A percentile compares a stretch with the other conserved stretches of the same genome.
phyloP scores from a whole-genome alignment of 768 basidiomycete genomes.

The Leccinellum rugosiceps region DNA sequence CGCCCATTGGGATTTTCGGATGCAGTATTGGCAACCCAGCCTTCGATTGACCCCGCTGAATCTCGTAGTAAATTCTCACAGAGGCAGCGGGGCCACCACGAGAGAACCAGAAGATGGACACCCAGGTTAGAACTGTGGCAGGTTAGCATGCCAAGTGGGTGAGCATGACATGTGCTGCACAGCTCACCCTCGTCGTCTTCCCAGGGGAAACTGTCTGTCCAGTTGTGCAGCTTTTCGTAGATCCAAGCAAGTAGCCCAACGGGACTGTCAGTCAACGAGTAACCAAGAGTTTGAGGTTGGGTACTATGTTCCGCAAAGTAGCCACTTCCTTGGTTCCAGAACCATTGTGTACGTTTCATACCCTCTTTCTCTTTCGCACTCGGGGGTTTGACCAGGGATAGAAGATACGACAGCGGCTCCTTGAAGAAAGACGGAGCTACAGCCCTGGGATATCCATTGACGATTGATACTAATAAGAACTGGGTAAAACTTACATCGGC shows the following conservation, averaged over 20 bases:
- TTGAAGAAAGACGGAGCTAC: slow-evolving; percentile 18
- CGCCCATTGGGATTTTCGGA: slow-evolving; percentile 42
- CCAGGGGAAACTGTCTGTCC: slow-evolving; percentile 55
- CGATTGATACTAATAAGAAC: background rate
- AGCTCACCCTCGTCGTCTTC: slow-evolving; percentile 50
- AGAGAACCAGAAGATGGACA: slow-evolving; percentile 59
- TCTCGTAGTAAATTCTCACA: slow-evolving; percentile 57
- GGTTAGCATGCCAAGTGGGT: background rate
- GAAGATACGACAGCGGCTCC: slow-evolving; percentile 30
- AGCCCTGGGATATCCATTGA: slow-evolving; percentile 13
- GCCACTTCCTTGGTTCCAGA: slow-evolving; percentile 23
- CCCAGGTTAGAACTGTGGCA: slow-evolving; percentile 52
- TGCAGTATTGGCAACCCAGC: accelerated
- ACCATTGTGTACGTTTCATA: slow-evolving; percentile 18
- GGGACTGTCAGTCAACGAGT: slow-evolving; percentile 55
- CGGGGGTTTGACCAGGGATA: slow-evolving; percentile 26
- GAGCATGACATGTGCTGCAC: background rate
- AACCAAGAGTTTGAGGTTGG: slow-evolving; percentile 52
- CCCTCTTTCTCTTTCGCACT: slow-evolving; percentile 26
- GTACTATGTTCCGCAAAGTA: slow-evolving; percentile 37
- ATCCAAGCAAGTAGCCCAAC: slow-evolving; percentile 52
- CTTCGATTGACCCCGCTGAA: background rate
- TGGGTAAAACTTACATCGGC: slow-evolving; percentile 34
- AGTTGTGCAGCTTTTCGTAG: slow-evolving; percentile 47
- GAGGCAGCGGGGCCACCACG: slow-evolving; percentile 57